Evolutionary conservation across 306 rosid species (phyloP).

Genomic region (Cucumis cinereus): DNA sequence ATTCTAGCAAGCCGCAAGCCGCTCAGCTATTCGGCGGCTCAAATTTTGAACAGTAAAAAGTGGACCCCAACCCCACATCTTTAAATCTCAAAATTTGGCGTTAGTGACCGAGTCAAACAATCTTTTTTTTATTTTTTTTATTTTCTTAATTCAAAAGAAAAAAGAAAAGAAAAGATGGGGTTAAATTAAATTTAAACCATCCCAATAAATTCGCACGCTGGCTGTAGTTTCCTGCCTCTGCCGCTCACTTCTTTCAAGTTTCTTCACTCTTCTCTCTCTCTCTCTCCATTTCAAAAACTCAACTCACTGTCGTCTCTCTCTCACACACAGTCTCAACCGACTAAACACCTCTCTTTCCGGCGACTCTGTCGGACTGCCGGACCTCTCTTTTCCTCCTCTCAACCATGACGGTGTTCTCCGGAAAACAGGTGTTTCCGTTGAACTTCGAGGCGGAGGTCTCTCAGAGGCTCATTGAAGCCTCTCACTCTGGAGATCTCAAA

Average conservation of each 20-base stretch:
- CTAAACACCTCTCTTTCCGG: slow-evolving; percentile 12
- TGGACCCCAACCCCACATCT: slow-evolving; percentile 9
- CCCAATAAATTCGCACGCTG: slow-evolving; percentile 23
- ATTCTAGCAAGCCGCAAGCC: not conserved
- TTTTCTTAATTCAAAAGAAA: not conserved
- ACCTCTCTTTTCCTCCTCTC: slow-evolving; percentile 5
- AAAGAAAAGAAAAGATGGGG: not conserved
- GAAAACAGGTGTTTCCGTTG: slow-evolving; percentile 73
- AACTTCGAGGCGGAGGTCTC: slow-evolving; percentile 68
- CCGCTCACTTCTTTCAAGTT: slow-evolving; percentile 69
- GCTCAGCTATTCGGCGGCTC: not conserved
- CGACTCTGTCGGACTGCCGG: slow-evolving; percentile 7
- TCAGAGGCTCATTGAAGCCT: slow-evolving; percentile 71
- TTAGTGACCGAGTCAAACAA: not conserved
- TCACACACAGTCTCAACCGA: not conserved
- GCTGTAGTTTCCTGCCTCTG: slow-evolving; percentile 8
- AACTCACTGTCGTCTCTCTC: not conserved
- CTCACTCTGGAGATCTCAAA: slow-evolving; percentile 62
- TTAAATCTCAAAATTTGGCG: not conserved
- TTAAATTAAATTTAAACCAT: slow-evolving; percentile 11
- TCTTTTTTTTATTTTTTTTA: not conserved
- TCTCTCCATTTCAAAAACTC: slow-evolving; percentile 6
- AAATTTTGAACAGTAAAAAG: not conserved
- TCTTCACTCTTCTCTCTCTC: slow-evolving; percentile 1
- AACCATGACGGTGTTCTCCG: slow-evolving; percentile 70